Conservation (phyloP, 2,329 filamentous ascomycete species). For the Fusarium tjaetaba region DNA sequence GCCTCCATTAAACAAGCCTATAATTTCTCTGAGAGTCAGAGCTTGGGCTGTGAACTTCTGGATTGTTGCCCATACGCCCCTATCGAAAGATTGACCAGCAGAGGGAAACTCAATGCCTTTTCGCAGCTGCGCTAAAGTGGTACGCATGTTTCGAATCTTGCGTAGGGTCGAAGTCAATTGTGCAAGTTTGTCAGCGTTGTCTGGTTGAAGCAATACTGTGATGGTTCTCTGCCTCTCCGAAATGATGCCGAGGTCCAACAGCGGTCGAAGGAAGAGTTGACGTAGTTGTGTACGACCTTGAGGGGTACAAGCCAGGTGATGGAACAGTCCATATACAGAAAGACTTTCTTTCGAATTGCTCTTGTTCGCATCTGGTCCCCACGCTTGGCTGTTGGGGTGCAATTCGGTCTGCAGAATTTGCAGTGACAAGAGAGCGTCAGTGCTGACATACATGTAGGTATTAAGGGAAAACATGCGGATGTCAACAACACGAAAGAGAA, state of each 20-base stretch:
- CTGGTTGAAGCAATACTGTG: constrained; percentile 70
- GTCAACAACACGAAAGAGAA: constrained; percentile 65
- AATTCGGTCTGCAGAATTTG: constrained; percentile 86
- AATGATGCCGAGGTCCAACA: constrained; percentile 73
- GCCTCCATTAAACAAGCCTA: constrained; percentile 49
- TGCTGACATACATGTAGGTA: constrained; percentile 78
- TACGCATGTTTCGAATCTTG: constrained; percentile 79
- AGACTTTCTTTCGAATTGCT: constrained; percentile 80
- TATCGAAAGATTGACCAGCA: constrained; percentile 63
- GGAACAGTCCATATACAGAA: constrained; percentile 86
- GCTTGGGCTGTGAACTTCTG: constrained; percentile 75
- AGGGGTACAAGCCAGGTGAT: constrained; percentile 76
- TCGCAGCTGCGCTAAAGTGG: constrained; percentile 73
- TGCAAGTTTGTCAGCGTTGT: constrained; percentile 69
- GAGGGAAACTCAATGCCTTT: constrained; percentile 75
- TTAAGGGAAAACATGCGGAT: constrained; percentile 80
- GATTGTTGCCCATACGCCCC: constrained; percentile 78
- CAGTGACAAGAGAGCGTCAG: constrained; percentile 81
- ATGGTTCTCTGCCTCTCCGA: constrained; percentile 77
- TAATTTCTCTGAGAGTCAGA: constrained; percentile 73
- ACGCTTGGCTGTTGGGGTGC: constrained; percentile 83
- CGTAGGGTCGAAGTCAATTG: constrained; percentile 70
- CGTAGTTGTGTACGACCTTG: constrained; percentile 81
- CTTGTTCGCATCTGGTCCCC: constrained; percentile 58
- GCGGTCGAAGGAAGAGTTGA: constrained; percentile 85